phyloP scores from a whole-genome alignment of 2,329 filamentous ascomycete species.

The Xylariaceae sp. region DNA sequence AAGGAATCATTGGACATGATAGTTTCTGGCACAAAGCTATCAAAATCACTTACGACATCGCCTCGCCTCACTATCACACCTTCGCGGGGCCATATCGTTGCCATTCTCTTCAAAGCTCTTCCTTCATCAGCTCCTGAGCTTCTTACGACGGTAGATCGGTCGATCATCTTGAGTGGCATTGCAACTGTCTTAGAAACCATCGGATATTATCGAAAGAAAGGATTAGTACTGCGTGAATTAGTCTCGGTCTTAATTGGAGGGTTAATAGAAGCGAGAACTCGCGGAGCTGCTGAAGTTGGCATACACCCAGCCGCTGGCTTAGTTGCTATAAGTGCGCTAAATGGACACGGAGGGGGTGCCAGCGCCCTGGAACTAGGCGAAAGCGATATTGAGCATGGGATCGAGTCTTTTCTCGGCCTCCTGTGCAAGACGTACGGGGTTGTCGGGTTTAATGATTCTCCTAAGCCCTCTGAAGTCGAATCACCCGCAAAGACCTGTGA shows the following conservation, averaged over 20 bases:
- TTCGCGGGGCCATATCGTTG: constrained; percentile 60
- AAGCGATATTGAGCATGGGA: constrained; percentile 61
- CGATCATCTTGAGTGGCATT: constrained; percentile 79
- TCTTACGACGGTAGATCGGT: constrained; percentile 70
- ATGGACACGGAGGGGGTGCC: constrained; percentile 46
- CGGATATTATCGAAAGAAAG: constrained; percentile 83
- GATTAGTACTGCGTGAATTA: constrained; percentile 81
- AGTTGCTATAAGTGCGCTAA: constrained; percentile 61
- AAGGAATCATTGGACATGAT: constrained; percentile 60
- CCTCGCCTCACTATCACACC: constrained; percentile 54
- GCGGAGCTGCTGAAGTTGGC: constrained; percentile 91
- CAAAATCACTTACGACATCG: constrained; percentile 46
- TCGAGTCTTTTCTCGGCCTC: constrained; percentile 59
- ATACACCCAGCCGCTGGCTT: constrained; percentile 90
- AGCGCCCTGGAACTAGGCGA: constrained; percentile 59
- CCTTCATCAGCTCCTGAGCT: constrained; percentile 63
- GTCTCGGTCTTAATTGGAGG: constrained; percentile 78
- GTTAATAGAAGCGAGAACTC: constrained; percentile 83
- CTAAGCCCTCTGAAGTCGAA: constrained; percentile 24
- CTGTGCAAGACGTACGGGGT: constrained; percentile 62
- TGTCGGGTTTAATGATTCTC: constrained; percentile 45
- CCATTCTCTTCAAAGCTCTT: constrained; percentile 64
- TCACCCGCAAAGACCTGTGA: constrained; percentile 35
- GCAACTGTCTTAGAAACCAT: constrained; percentile 78
- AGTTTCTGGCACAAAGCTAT: constrained; percentile 57